A percentile compares a stretch with the other conserved stretches of the same genome.
Evolutionary conservation across 495 filamentous ascomycete species (phyloP).

Genomic region (Hyaloscypha hepaticicola): DNA sequence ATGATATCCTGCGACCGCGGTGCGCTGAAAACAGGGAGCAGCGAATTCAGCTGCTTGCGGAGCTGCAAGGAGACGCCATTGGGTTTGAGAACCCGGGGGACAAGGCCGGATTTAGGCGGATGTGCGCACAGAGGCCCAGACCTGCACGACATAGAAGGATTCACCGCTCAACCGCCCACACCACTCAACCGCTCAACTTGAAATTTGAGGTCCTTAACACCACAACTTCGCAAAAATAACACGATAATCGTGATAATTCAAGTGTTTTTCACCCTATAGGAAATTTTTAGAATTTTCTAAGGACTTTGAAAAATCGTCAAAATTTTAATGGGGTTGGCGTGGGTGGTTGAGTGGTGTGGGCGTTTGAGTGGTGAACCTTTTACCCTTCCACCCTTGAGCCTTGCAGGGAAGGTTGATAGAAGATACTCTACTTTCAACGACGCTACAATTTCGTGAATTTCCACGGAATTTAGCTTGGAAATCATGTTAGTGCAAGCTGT

Average conservation of each 20-base stretch:
- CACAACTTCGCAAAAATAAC: too few species aligned
- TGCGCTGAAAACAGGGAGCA: neutral
- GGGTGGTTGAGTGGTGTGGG: too few species aligned
- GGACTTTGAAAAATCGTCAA: too few species aligned
- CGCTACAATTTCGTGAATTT: neutral
- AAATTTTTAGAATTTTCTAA: too few species aligned
- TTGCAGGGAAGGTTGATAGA: neutral
- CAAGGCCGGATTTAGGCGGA: neutral
- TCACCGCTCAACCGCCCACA: too few species aligned
- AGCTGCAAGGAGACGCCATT: neutral
- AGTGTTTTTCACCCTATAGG: too few species aligned
- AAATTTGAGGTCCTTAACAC: too few species aligned
- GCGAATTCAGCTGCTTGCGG: neutral
- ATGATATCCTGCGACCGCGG: neutral
- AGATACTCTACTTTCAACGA: neutral
- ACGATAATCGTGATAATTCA: too few species aligned
- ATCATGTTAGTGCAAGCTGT: neutral
- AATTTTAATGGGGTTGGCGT: too few species aligned
- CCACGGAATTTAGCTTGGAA: neutral
- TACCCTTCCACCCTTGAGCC: neutral
- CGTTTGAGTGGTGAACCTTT: too few species aligned
- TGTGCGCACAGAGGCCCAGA: neutral
- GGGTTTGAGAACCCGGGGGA: neutral
- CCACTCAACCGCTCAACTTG: too few species aligned
- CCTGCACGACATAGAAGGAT: neutral